Percentiles rank a stretch among this genome's conserved stretches.
phyloP scores from a whole-genome alignment of 257 asterid species.

The Eustoma russellianum region DNA sequence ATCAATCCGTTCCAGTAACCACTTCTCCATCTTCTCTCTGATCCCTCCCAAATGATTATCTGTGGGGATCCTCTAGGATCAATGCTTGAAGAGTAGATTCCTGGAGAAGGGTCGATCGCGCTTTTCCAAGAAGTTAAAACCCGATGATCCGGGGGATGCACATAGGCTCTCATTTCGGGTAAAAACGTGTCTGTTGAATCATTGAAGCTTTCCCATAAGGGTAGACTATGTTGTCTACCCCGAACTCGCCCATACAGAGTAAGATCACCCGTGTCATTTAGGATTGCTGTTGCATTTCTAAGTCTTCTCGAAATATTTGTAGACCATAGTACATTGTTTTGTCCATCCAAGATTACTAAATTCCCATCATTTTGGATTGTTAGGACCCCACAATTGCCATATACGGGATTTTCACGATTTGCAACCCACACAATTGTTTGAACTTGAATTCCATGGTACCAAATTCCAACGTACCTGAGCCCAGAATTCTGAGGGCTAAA shows the following conservation, averaged over 20 bases:
- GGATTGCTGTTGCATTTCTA: constrained; percentile 29
- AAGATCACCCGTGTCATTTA: constrained; percentile 44
- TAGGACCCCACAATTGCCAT: constrained; percentile 35
- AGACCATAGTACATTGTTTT: constrained; percentile 30
- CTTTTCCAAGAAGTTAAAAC: constrained; percentile 51
- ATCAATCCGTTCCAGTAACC: constrained; percentile 51
- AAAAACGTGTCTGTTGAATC: constrained; percentile 53
- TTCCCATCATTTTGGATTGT: constrained; percentile 28
- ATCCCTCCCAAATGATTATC: constrained; percentile 65
- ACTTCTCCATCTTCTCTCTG: constrained; percentile 58
- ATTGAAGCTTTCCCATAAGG: constrained; percentile 49
- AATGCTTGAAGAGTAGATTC: constrained; percentile 51
- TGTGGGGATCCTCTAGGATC: constrained; percentile 71
- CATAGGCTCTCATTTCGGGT: constrained; percentile 42
- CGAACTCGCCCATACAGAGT: constrained; percentile 4
- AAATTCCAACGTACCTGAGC: constrained; percentile 57
- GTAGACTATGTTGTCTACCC: background rate
- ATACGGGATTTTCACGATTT: constrained; percentile 46
- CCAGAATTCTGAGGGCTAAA: constrained; percentile 43
- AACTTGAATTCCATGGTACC: constrained; percentile 26
- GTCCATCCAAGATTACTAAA: constrained; percentile 29
- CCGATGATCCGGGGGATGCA: constrained; percentile 23
- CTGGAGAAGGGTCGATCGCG: constrained; percentile 50
- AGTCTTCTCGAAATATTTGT: constrained; percentile 20
- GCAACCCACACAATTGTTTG: constrained; percentile 70